These are phyloP conservation scores for Terfezia claveryi DNA, from an alignment of 495 filamentous ascomycete species.

Conservation along the genomic window DNA sequence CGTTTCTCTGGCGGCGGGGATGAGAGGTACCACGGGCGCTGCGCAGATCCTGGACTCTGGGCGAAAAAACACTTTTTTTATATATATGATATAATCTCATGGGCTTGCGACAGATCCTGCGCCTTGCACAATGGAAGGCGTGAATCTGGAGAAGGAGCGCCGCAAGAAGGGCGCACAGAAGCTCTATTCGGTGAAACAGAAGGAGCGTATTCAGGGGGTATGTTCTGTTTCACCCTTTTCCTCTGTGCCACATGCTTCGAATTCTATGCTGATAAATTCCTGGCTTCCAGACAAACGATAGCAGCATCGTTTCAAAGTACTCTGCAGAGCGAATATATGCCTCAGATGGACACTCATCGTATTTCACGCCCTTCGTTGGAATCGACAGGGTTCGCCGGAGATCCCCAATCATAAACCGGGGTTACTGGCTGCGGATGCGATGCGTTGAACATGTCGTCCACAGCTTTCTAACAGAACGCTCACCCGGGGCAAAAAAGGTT, in stretches of 20 bases:
- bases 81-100: too few relatives aligned
- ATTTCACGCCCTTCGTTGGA: conserved; percentile 70
- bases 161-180: too few relatives aligned
- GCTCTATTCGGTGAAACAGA: background rate
- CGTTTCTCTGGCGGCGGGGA: too few relatives aligned
- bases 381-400: conserved; percentile 30
- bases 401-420: conserved; percentile 66
- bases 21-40: too few relatives aligned
- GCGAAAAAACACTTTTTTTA: too few relatives aligned
- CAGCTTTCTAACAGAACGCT: conserved; percentile 37
- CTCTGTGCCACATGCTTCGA: too few relatives aligned
- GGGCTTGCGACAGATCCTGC: too few relatives aligned
- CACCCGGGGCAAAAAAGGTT: conserved; percentile 40
- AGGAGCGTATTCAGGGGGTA: conserved; percentile 19
- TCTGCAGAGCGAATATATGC: conserved; percentile 73
- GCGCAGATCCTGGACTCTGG: too few relatives aligned
- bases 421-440: conserved; percentile 69
- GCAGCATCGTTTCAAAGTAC: conserved; percentile 73
- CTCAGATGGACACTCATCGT: conserved; percentile 41
- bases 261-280: too few relatives aligned
- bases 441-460: conserved; percentile 52
- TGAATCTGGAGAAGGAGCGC: too few relatives aligned
- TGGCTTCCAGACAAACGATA: conserved; percentile 51
- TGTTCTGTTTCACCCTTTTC: conserved; percentile 10
- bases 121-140: too few relatives aligned